Base-by-base conservation (phyloP, 2,329 filamentous ascomycete genomes). In the Sarocladium brachiariae region DNA sequence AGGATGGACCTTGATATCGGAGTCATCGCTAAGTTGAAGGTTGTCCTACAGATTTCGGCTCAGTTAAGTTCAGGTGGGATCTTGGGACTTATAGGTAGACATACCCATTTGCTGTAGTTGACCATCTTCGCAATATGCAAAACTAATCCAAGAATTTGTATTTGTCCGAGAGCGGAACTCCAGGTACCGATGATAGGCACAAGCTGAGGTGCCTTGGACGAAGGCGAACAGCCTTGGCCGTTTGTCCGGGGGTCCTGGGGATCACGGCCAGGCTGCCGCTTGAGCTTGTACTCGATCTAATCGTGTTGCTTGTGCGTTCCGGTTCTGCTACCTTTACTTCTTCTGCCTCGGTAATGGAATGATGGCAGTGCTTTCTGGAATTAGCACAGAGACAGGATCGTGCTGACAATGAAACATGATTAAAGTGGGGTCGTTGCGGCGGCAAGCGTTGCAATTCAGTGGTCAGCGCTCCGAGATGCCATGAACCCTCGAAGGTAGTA, bases 1-100 rank as follows among this genome's bases (percentile, higher is more conserved):
- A 53, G 93, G 93, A 70, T 99, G 93, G 48, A 97, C 92, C 72
- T 99, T 93, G 61, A 99, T 85, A 63, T 99, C 93, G 49, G 90
- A 96, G 70, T 99, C 93, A 70, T 99, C 93, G 63, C 89, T 95
- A 64, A 99, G 83, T 81, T 99, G 93, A 63, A 99, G 80, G 53
- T 87, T 84, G 66, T 96, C 87, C 84, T 87, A 54, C 24, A 50
- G 41, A 13, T n/a, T 16, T n/a, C 9, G 7, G 7, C n/a, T 16
- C 16, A 14, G n/a, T 14, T 5, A 35, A 35, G n/a, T 19, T 16
- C 3, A 11, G 13, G 25, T 37, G 18, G 21, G 30, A 10, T 35
- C 13, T 30, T 30, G 7, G 27, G 27, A 14, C 10, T 35, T 14
- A 16, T 5, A 11, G 33, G 6, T 6, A n/a, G n/a, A 9, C 7